Evolutionary conservation across 495 filamentous ascomycete species (phyloP).

Genomic region (Cenococcum geophilum): DNA sequence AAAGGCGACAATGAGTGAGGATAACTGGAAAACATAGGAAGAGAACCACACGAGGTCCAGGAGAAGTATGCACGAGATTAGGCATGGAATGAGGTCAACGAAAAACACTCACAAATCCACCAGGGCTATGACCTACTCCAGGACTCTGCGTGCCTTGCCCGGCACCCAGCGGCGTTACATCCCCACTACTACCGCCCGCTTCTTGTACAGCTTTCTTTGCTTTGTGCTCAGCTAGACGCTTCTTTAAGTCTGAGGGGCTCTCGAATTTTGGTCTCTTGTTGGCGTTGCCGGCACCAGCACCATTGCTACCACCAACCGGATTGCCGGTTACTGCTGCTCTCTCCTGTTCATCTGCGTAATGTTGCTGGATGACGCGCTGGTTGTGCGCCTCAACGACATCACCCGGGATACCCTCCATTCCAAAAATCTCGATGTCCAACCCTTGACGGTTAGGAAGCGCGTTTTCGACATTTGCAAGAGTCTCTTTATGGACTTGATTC

Average conservation of each 20-base stretch:
- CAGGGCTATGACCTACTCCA: constrained; percentile 48
- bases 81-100: not conserved
- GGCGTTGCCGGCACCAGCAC: not conserved
- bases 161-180: constrained; percentile 50
- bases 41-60: too few relatives aligned
- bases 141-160: constrained; percentile 46
- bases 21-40: too few relatives aligned
- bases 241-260: constrained; percentile 26
- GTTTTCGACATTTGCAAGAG: constrained; percentile 78
- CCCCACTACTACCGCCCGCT: constrained; percentile 51
- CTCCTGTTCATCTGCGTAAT: constrained; percentile 78
- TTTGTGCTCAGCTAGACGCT: constrained; percentile 26
- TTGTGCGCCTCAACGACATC: constrained; percentile 76
- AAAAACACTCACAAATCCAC: constrained; percentile 48
- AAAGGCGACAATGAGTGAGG: not conserved
- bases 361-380: constrained; percentile 74
- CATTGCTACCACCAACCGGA: constrained; percentile 41
- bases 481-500: constrained; percentile 98
- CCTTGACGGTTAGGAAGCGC: constrained; percentile 75
- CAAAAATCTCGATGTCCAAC: constrained; percentile 91
- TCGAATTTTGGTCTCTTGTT: constrained; percentile 31
- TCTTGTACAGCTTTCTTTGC: constrained; percentile 23
- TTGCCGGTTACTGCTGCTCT: constrained; percentile 79
- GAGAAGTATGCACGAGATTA: too few relatives aligned
- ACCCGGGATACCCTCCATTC: constrained; percentile 93